Conservation (phyloP, 31 red algal species). For the Odonthalia washingtoniensis region DNA sequence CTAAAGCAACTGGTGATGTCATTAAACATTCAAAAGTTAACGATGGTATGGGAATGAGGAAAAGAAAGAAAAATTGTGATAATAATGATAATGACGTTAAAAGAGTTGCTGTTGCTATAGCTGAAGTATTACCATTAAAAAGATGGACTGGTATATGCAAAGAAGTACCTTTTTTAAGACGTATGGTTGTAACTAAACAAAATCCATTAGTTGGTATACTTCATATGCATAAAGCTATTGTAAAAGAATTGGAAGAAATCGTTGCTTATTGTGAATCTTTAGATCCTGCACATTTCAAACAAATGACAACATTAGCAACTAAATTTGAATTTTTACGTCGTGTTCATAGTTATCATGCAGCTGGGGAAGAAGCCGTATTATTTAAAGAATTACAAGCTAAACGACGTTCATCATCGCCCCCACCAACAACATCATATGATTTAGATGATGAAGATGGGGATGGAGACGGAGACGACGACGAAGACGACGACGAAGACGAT, state of each 20-base stretch:
- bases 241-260: conserved; percentile 63
- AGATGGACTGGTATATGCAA: conserved; percentile 49
- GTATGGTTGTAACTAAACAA: conserved; percentile 43
- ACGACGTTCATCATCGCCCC: conserved; percentile 33
- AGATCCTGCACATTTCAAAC: conserved; percentile 53
- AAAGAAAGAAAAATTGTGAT: conserved; percentile 14
- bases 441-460: too few species aligned
- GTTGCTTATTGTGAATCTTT: conserved; percentile 65
- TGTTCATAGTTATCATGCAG: conserved; percentile 70
- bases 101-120: conserved; percentile 39
- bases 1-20: conserved; percentile 4
- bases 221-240: conserved; percentile 71
- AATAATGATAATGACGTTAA: conserved; percentile 31
- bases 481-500: too few species aligned
- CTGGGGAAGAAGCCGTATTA: conserved; percentile 79
- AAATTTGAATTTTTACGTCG: conserved; percentile 63
- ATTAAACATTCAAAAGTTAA: not conserved
- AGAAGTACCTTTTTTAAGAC: conserved; percentile 29
- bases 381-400: conserved; percentile 59
- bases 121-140: conserved; percentile 28
- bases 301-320: conserved; percentile 52
- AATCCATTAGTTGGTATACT: conserved; percentile 74
- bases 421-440: not conserved
- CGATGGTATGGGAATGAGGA: conserved; percentile 39
- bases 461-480: too few species aligned